phyloP scores from a whole-genome alignment of 495 filamentous ascomycete genomes.

The Penicillium ochrochloron region DNA sequence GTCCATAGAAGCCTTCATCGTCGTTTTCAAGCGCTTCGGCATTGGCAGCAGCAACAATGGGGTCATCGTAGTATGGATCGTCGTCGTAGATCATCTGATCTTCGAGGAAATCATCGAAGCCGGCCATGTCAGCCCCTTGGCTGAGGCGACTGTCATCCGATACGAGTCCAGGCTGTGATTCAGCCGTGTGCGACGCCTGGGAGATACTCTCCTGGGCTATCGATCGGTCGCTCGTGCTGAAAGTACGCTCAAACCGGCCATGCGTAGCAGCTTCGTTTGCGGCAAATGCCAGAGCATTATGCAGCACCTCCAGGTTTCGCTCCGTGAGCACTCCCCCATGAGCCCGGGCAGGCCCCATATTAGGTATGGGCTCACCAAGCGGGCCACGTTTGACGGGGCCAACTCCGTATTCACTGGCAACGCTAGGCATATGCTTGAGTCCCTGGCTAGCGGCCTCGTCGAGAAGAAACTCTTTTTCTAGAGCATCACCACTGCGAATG shows the following conservation, averaged over 20 bases:
- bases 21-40: conserved; percentile 92
- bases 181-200: conserved; percentile 38
- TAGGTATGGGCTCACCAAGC: conserved; percentile 34
- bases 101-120: conserved; percentile 56
- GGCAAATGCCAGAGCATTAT: conserved; percentile 79
- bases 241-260: conserved; percentile 65
- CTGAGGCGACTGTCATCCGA: conserved; percentile 54
- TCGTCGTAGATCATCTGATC: conserved; percentile 60
- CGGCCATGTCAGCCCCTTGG: conserved; percentile 42
- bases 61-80: conserved; percentile 74
- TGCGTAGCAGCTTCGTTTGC: conserved; percentile 73
- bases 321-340: conserved; percentile 53
- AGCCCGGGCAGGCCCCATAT: conserved; percentile 36
- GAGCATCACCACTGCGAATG: conserved; percentile 13
- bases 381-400: conserved; percentile 34
- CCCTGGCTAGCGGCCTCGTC: conserved; percentile 27
- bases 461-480: conserved; percentile 20
- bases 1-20: conserved; percentile 89
- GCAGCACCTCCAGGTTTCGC: conserved; percentile 71
- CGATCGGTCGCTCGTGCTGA: conserved; percentile 49
- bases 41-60: conserved; percentile 93
- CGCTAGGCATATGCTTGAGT: conserved; percentile 47
- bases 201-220: conserved; percentile 42
- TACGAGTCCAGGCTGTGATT: conserved; percentile 53
- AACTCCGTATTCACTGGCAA: conserved; percentile 44